phyloP scores from a whole-genome alignment of 495 filamentous ascomycete genomes.

The Pseudevernia furfuracea region DNA sequence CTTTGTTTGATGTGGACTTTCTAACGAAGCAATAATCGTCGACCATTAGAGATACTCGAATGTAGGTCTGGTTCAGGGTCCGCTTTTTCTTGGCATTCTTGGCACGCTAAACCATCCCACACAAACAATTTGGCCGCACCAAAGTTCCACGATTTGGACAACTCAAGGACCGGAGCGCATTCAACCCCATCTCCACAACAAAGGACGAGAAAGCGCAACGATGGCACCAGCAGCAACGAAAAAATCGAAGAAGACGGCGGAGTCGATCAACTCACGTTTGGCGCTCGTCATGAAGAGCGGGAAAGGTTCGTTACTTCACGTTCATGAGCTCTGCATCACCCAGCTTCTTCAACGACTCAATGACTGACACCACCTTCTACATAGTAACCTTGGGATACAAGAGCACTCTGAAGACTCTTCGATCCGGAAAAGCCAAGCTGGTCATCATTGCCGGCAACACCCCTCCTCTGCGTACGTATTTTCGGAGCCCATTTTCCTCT shows the following conservation, averaged over 20 bases:
- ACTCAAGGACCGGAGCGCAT: constrained; percentile 16
- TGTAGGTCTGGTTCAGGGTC: constrained; percentile 2
- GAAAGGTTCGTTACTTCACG: constrained; percentile 51
- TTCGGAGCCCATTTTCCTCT: not conserved
- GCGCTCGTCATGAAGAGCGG: constrained; percentile 95
- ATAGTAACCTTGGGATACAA: constrained; percentile 84
- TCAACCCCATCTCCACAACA: not conserved
- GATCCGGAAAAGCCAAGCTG: constrained; percentile 61
- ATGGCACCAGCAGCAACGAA: constrained; percentile 68
- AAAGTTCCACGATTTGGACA: not conserved
- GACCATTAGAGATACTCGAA: not conserved
- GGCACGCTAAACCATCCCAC: constrained; percentile 10
- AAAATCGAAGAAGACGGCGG: constrained; percentile 87
- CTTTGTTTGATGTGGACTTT: not conserved
- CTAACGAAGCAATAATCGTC: not conserved
- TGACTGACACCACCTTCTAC: constrained; percentile 5
- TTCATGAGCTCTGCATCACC: not conserved
- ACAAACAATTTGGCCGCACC: constrained; percentile 7
- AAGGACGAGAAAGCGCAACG: constrained; percentile 37
- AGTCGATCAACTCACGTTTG: constrained; percentile 82
- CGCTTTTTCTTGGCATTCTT: not conserved
- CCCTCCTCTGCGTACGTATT: constrained; percentile 63
- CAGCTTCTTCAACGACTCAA: not conserved
- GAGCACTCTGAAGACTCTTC: constrained; percentile 91
- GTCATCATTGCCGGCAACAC: constrained; percentile 85